phyloP scores from a whole-genome alignment of 2,329 filamentous ascomycete genomes.

The Alternaria arbusti region DNA sequence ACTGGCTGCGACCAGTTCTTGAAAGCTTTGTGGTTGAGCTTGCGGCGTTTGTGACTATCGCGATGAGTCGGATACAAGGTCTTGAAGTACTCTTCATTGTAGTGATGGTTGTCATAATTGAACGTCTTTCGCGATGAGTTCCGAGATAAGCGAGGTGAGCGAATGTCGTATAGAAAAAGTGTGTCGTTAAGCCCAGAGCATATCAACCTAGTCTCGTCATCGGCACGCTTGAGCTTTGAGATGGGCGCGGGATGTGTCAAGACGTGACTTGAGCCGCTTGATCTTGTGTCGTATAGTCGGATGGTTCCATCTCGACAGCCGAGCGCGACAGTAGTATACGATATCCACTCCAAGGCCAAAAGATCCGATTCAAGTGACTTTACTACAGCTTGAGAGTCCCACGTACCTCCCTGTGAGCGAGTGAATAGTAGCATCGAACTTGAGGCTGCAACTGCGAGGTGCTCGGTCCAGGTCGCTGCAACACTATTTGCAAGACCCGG shows the following conservation, averaged over 20 bases:
- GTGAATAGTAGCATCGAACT: conserved; percentile 33
- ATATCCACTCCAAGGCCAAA: conserved; percentile 45
- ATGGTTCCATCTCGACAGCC: conserved; percentile 45
- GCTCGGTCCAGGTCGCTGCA: conserved; percentile 30
- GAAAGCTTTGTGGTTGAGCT: conserved; percentile 12
- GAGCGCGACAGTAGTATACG: conserved; percentile 34
- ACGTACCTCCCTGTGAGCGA: conserved; percentile 25
- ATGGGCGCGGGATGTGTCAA: conserved; percentile 36
- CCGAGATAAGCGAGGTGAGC: conserved; percentile 19
- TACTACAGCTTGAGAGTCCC: conserved; percentile 18
- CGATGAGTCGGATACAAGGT: conserved; percentile 10
- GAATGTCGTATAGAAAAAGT: conserved; percentile 42
- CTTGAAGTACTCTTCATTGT: conserved; percentile 24
- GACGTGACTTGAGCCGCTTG: conserved; percentile 28
- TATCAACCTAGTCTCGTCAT: conserved; percentile 34
- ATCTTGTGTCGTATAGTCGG: conserved; percentile 41
- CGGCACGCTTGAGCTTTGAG: conserved; percentile 30
- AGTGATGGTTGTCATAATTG: conserved; percentile 14
- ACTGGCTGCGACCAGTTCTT: conserved; percentile 34
- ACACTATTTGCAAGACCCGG: conserved; percentile 16
- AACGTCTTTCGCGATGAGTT: background rate
- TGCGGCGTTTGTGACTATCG: conserved; percentile 18
- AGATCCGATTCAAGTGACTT: conserved; percentile 34
- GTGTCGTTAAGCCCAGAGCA: conserved; percentile 36
- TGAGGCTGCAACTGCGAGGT: conserved; percentile 42